Evolutionary conservation across 495 filamentous ascomycete genomes (phyloP), one percentile per base, ranked within the genome.

Genomic region (Podospora bellae-mahoneyi): DNA sequence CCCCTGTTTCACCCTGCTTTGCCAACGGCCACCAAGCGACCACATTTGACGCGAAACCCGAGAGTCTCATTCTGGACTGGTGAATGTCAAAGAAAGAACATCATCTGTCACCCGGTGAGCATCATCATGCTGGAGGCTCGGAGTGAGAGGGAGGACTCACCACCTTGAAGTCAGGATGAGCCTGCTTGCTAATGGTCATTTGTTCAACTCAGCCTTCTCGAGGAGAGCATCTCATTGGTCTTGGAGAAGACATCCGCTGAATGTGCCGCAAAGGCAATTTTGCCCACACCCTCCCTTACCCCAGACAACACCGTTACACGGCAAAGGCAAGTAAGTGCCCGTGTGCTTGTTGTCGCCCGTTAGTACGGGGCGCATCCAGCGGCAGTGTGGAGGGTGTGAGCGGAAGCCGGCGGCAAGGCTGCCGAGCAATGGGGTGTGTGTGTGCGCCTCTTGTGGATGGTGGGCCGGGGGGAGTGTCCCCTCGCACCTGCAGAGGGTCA

Each of bases 191-290:
- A 58, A 63, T 63, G 63, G 66, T 71, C 69, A 71, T 48, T 64
- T 55, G 69, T 62, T 39, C 48, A n/a, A 48, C 69, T 68, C 69
- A 71, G 69, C 65, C 66, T 34, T 68, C 27, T 44, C 16, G 9
- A 23, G 2, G 2, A 2, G 15, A 39, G 16, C n/a, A 27, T 61
- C 34, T 56, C 16, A 70, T 70, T 70, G 68, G 68, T 34, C 23
- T 64, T 19, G 26, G 26, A 10, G 56, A 67, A 27, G 60, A 58
- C 53, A 58, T 61, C 68, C 56, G 53, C 15, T 28, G 13, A 53
- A 28, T 27, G 34, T 39, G 27, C n/a, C 44, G 63, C 63, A 65
- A 26, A 23, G 32, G 60, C 53, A 16, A 13, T 3, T 27, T 54
- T 69, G 18, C 2, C 5, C 28, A 30, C 60, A 66, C 68, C 54